These are phyloP conservation scores for Pichia heedii DNA, from an alignment of 805 yeast species.

Conservation along the genomic window DNA sequence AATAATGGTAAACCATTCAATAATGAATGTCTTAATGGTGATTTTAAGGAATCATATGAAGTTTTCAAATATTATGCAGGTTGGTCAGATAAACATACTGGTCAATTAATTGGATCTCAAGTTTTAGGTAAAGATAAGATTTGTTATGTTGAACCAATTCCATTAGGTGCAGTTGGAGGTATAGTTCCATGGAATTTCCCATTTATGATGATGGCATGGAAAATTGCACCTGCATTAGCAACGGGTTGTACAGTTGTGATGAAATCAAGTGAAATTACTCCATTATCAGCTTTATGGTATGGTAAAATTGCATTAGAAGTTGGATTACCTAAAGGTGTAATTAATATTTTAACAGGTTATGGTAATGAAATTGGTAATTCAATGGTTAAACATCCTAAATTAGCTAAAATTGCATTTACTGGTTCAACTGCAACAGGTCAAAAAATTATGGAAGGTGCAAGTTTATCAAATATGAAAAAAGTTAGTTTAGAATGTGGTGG, in stretches of 20 bases:
- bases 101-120: conserved; percentile 40
- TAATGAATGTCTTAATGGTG: conserved; percentile 34
- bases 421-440: conserved; percentile 75
- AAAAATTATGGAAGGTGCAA: conserved; percentile 58
- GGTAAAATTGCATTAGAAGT: conserved; percentile 56
- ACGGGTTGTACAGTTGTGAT: conserved; percentile 66
- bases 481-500: conserved; percentile 58
- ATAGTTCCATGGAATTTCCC: conserved; percentile 84
- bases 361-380: conserved; percentile 65
- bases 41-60: conserved; percentile 23
- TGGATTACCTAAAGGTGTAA: conserved; percentile 70
- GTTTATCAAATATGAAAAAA: conserved; percentile 44
- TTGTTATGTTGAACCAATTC: conserved; percentile 45
- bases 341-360: conserved; percentile 63
- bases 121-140: conserved; percentile 34
- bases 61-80: conserved; percentile 66
- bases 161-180: conserved; percentile 71
- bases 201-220: conserved; percentile 69
- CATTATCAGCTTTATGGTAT: conserved; percentile 59
- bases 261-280: conserved; percentile 71
- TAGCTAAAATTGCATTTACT: conserved; percentile 69
- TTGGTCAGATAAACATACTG: conserved; percentile 66
- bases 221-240: conserved; percentile 66
- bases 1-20: conserved; percentile 52
- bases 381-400: conserved; percentile 52